Evolutionary conservation across 106 monocot genomes (phyloP).

Genomic region (Apostasia shenzhenica): DNA sequence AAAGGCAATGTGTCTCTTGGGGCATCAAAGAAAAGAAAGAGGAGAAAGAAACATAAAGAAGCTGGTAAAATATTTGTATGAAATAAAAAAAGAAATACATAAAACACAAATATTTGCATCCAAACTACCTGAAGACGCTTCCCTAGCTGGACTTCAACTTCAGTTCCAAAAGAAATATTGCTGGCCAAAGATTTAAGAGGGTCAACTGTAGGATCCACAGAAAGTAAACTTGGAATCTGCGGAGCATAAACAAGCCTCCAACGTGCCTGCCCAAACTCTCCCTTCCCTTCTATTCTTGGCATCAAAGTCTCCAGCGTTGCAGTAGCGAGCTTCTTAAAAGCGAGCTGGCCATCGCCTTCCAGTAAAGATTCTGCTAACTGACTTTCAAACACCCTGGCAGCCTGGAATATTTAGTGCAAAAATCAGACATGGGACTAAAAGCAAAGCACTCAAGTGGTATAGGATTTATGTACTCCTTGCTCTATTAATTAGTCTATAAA

Average conservation of each 20-base stretch:
- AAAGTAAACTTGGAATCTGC: slow-evolving; percentile 90
- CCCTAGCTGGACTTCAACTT: slow-evolving; percentile 97
- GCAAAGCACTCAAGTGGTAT: no score
- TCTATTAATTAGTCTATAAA: no score
- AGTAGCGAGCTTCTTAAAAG: slow-evolving; percentile 97
- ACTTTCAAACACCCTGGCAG: slow-evolving; percentile 93
- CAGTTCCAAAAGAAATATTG: slow-evolving; percentile 93
- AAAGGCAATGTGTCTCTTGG: not conserved
- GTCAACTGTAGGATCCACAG: slow-evolving; percentile 83
- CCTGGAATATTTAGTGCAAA: slow-evolving; percentile 31
- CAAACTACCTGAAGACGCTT: slow-evolving; percentile 84
- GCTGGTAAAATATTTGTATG: not conserved
- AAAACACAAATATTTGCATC: not conserved
- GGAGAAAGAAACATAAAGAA: not conserved
- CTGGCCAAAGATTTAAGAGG: slow-evolving; percentile 92
- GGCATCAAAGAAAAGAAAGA: not conserved
- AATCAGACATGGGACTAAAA: not conserved
- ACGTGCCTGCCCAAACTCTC: slow-evolving; percentile 93
- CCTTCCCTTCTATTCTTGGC: slow-evolving; percentile 98
- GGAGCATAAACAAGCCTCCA: slow-evolving; percentile 99
- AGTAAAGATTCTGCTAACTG: slow-evolving; percentile 90
- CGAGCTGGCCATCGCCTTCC: slow-evolving; percentile 92
- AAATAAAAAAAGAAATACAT: not conserved
- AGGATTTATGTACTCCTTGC: no score
- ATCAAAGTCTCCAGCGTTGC: slow-evolving; percentile 93